Conservation (phyloP, 148 eudicot species). For the Vaccinium myrtillus region DNA sequence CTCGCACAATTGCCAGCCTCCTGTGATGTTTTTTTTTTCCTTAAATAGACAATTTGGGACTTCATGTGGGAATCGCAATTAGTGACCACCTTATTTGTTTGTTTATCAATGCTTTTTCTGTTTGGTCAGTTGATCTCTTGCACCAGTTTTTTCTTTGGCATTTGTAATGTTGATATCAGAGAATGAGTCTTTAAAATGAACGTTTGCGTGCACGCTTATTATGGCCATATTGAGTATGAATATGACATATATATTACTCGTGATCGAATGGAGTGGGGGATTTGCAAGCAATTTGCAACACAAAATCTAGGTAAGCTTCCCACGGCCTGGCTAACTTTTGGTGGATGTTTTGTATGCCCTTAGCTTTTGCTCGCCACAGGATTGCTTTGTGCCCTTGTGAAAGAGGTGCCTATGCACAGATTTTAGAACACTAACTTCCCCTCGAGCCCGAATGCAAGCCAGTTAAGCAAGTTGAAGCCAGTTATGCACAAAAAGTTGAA, state of each 20-base stretch:
- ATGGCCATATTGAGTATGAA: not conserved
- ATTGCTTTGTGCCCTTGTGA: not conserved
- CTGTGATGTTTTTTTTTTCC: not conserved
- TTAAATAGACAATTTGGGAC: not conserved
- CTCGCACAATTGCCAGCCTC: not conserved
- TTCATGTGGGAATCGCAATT: not conserved
- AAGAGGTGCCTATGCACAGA: not conserved
- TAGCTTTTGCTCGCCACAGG: not conserved
- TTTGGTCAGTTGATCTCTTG: not conserved
- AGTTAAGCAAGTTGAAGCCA: too few relatives aligned
- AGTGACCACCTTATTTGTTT: not conserved
- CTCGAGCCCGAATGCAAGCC: too few relatives aligned
- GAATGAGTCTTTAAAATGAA: not conserved
- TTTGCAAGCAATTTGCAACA: not conserved
- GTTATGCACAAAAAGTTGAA: too few relatives aligned
- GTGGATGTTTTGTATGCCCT: not conserved
- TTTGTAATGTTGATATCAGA: not conserved
- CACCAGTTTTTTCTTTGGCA: not conserved
- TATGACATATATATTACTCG: not conserved
- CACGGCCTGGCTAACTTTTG: not conserved
- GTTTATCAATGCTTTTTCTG: not conserved
- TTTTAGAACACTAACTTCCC: too few relatives aligned
- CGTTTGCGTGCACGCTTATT: not conserved
- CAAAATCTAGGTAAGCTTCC: not conserved
- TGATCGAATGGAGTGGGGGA: not conserved